Evolutionary conservation across 2,329 filamentous ascomycete genomes (phyloP), one percentile per base, ranked within the genome.

Genomic region (Chrysosporium keratinophilum): DNA sequence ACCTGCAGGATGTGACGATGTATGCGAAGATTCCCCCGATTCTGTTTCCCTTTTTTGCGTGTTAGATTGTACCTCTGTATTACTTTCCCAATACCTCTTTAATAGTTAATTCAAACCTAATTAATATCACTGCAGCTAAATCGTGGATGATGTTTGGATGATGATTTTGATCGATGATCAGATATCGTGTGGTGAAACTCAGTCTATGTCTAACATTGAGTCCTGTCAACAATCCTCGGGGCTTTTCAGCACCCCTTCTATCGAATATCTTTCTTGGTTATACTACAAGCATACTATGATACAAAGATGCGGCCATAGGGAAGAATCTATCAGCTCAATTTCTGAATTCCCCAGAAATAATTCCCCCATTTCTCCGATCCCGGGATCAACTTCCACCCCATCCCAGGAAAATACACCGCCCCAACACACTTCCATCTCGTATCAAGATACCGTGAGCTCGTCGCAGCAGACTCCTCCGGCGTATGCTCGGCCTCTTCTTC

Each of bases 271-370:
- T n/a, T 9, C 39, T 19, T 40, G 19, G 3, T 28, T 41, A 41
- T 41, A 14, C 19, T 41, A 41, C 39, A 41, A 14, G 15, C 15
- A 17, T 9, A 41, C n/a, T 9, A 41, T 7, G 12, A 3, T 9
- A 15, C 19, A 41, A 17, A 14, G 39, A 41, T 41, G 15, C 15
- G 10, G n/a, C n/a, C n/a, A 7, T 41, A 7, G 7, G 39, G 7
- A 28, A 12, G 23, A 23, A 19, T 23, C 17, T 11, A 19, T 33
- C 15, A 45, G 44, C 42, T 48, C 23, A 70, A 72, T 66, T 75
- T 84, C 71, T 83, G 80, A 42, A 95, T 83, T 7, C 81, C 93
- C 68, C 96, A 95, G 70, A 98, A 97, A 72, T 97, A 98, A 69
- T 98, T 98, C 9, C 91, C 91, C 64, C 88, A 81, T 64, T 81